Base-by-base conservation (phyloP, 305 asterid species). In the Rubia peregrina region DNA sequence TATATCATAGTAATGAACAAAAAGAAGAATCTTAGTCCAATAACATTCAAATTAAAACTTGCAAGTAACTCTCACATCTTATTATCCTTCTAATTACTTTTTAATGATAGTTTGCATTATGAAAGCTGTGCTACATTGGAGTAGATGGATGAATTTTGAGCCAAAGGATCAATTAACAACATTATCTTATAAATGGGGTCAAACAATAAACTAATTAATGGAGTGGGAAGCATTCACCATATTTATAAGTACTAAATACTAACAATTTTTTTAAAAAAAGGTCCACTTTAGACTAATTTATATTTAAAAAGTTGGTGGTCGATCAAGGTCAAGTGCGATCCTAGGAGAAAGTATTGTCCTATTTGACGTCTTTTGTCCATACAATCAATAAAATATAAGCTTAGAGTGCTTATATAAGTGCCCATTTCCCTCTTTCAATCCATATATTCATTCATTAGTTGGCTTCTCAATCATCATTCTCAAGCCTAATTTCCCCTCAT, bases 331-430 rank as follows among this genome's bases (percentile, higher is more conserved):
- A 19, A 57, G 71, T 70, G 61, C 68, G 46, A 64, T 56, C 57
- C 75, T 33, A 63, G 16, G 62, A 1, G 56, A 30, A 43, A 33
- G 26, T 21, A 5, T 14, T 64, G 64, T 65, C 56, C 4, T 41
- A 38, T 19, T 53, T 71, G 68, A n/a, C 43, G 12, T 49, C 61
- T 62, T 53, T 22, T 12, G 33, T 22, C 13, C 30, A 22, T 21
- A 57, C 14, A 9, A 17, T 17, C 62, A 19, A 57, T 22, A 22
- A 21, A n/a, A 38, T 69, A 40, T 22, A 51, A 9, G 55, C 19
- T 26, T 21, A 42, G 19, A 24, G 61, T 60, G 67, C 68, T 56
- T 76, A 76, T 76, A 76, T 71, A 72, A 68, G 16, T 51, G 3
- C 22, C 68, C 49, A 40, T 17, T 16, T n/a, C 48, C 9, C 16